Evolutionary conservation across 768 basidiomycete genomes (phyloP).

Genomic region (Trametes cinnabarina): DNA sequence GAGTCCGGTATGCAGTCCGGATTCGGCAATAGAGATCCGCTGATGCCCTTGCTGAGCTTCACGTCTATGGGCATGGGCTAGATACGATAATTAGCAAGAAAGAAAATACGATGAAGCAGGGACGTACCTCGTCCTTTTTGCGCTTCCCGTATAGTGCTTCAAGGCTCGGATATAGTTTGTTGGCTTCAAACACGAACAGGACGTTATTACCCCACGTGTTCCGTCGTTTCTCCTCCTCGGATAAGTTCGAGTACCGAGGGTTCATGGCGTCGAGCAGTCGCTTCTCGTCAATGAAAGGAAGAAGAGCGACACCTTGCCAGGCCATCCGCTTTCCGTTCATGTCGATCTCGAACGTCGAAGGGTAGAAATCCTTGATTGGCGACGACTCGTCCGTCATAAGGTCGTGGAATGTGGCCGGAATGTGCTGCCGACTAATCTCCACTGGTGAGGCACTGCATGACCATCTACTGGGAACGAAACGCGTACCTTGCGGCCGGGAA

Average conservation of each 20-base stretch:
- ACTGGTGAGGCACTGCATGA: not conserved
- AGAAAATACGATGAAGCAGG: too few species aligned
- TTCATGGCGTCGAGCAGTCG: slow-evolving; percentile 85
- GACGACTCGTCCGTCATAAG: slow-evolving; percentile 88
- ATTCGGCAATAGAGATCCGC: slow-evolving; percentile 77
- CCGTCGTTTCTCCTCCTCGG: slow-evolving; percentile 77
- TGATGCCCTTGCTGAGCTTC: slow-evolving; percentile 71
- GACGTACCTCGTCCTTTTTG: slow-evolving; percentile 72
- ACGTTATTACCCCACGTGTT: slow-evolving; percentile 85
- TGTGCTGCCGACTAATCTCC: slow-evolving; percentile 70
- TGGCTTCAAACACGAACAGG: slow-evolving; percentile 80
- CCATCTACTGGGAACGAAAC: not conserved
- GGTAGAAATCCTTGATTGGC: slow-evolving; percentile 96
- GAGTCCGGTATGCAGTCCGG: slow-evolving; percentile 90
- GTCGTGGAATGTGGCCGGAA: slow-evolving; percentile 79
- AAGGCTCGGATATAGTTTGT: slow-evolving; percentile 83
- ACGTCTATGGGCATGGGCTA: slow-evolving; percentile 77
- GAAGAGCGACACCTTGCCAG: slow-evolving; percentile 96
- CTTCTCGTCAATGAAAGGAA: slow-evolving; percentile 91
- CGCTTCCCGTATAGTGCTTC: slow-evolving; percentile 89
- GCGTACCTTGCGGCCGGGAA: slow-evolving; percentile 89
- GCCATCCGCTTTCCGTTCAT: slow-evolving; percentile 99
- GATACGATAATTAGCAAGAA: too few species aligned
- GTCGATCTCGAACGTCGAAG: slow-evolving; percentile 87
- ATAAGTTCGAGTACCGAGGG: slow-evolving; percentile 57